A percentile compares a stretch with the other conserved stretches of the same genome.
Conservation (phyloP, 2,329 filamentous ascomycete genomes). For the Aspergillus quadricinctus region DNA sequence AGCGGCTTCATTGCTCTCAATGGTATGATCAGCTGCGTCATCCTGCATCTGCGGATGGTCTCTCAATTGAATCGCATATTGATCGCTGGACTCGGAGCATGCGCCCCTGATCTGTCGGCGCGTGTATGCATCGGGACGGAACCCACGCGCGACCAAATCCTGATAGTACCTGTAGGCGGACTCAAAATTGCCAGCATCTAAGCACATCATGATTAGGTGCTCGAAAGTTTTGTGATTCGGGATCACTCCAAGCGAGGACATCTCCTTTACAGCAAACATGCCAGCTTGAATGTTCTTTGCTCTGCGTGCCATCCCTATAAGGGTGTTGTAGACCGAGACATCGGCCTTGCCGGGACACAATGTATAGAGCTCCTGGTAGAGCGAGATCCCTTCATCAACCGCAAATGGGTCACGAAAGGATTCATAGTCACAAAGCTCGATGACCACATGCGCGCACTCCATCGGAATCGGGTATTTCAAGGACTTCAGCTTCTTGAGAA, state of each 20-base stretch:
- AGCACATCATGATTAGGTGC: slow-evolving; percentile 55
- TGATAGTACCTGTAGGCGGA: slow-evolving; percentile 37
- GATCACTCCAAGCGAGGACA: slow-evolving; percentile 51
- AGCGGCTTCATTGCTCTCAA: slow-evolving; percentile 1
- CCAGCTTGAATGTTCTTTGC: slow-evolving; percentile 50
- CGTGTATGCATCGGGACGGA: slow-evolving; percentile 20
- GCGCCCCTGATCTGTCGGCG: slow-evolving; percentile 24
- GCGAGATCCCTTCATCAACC: slow-evolving; percentile 50
- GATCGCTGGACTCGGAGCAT: slow-evolving; percentile 26
- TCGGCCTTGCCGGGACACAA: slow-evolving; percentile 45
- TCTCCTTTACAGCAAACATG: slow-evolving; percentile 60
- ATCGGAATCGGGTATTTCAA: slow-evolving; percentile 48
- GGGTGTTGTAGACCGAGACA: slow-evolving; percentile 54
- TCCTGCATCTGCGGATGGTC: slow-evolving; percentile 26
- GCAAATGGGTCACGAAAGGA: slow-evolving; percentile 26
- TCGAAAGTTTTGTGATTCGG: slow-evolving; percentile 61
- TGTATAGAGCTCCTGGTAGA: slow-evolving; percentile 59
- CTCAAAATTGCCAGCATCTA: slow-evolving; percentile 35
- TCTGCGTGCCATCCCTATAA: slow-evolving; percentile 49
- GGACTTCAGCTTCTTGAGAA: slow-evolving; percentile 54
- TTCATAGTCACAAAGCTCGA: slow-evolving; percentile 48
- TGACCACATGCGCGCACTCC: slow-evolving; percentile 44
- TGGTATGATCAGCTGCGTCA: background rate
- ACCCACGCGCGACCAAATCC: slow-evolving; percentile 31
- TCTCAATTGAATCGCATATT: slow-evolving; percentile 27